Conservation (phyloP, 2,329 filamentous ascomycete genomes). For the Calonectria montana region DNA sequence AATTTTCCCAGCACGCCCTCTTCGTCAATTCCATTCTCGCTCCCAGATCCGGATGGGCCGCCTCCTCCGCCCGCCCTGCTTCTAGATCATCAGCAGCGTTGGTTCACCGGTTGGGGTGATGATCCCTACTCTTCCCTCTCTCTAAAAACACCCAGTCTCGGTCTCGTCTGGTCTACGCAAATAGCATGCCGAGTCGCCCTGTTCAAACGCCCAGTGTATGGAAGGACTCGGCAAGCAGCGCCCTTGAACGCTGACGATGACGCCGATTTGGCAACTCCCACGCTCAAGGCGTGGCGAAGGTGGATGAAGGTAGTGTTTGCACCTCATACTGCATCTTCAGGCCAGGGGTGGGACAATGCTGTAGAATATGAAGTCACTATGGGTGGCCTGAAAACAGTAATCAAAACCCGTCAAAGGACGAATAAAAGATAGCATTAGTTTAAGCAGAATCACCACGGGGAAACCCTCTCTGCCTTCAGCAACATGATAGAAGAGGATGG, state of each 20-base stretch:
- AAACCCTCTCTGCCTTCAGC: too few species aligned
- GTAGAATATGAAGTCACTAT: conserved; percentile 81
- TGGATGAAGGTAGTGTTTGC: conserved; percentile 93
- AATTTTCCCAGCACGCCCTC: conserved; percentile 50
- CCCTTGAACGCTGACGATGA: conserved; percentile 52
- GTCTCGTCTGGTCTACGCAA: conserved; percentile 92
- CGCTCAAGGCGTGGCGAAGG: conserved; percentile 73
- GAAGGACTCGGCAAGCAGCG: conserved; percentile 48
- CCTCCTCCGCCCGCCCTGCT: conserved; percentile 67
- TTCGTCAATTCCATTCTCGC: conserved; percentile 53
- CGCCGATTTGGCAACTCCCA: conserved; percentile 55
- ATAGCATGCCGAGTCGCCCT: conserved; percentile 85
- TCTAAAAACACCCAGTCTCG: conserved; percentile 87
- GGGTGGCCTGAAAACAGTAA: conserved; percentile 65
- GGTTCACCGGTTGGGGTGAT: conserved; percentile 97
- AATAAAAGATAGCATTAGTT: background rate
- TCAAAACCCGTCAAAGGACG: conserved; percentile 9
- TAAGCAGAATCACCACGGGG: background rate
- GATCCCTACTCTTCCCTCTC: conserved; percentile 58
- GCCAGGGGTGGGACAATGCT: conserved; percentile 60
- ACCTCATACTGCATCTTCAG: conserved; percentile 72
- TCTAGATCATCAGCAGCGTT: conserved; percentile 90
- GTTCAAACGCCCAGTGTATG: conserved; percentile 74
- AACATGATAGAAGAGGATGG: background rate
- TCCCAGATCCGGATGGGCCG: conserved; percentile 44